Evolutionary conservation across 1,284 basidiomycete genomes (phyloP).

Genomic region (Moesziomyces sp.): DNA sequence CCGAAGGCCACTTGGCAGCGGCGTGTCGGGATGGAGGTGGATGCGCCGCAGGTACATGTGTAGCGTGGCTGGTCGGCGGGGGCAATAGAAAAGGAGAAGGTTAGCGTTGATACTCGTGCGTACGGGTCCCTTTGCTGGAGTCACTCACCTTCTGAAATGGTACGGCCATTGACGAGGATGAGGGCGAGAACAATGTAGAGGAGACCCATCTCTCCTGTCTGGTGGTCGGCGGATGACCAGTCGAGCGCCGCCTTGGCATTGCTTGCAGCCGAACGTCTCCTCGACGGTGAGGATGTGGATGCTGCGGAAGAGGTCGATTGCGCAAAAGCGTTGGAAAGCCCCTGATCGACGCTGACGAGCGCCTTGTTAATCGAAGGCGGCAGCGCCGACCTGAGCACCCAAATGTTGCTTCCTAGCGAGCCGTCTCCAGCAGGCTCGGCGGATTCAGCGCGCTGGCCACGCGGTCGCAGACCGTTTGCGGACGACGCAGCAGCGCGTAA

Average conservation of each 20-base stretch:
- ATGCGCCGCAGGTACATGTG: constrained; percentile 32
- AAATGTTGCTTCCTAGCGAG: constrained; percentile 20
- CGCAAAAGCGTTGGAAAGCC: constrained; percentile 20
- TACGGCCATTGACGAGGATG: constrained; percentile 65
- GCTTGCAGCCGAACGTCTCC: constrained; percentile 3
- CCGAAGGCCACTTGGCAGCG: constrained; percentile 26
- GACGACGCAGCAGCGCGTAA: constrained; percentile 25
- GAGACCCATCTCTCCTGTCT: constrained; percentile 61
- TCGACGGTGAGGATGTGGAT: constrained; percentile 9
- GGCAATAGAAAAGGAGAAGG: not conserved
- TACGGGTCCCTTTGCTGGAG: too few species aligned
- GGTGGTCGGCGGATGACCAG: constrained; percentile 42
- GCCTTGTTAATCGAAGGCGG: constrained; percentile 6
- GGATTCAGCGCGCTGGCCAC: constrained; percentile 10
- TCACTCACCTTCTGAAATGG: constrained; percentile 61
- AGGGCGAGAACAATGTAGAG: constrained; percentile 63
- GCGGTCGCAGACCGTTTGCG: constrained; percentile 29
- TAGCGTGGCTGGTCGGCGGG: constrained; percentile 23
- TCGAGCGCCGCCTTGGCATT: constrained; percentile 29
- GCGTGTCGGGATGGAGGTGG: constrained; percentile 23
- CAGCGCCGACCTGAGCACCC: constrained; percentile 30
- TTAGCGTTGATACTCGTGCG: not conserved
- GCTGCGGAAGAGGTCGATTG: not conserved
- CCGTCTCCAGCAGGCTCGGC: constrained; percentile 4
- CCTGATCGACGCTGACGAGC: constrained; percentile 13